Evolutionary conservation across 148 eudicot genomes (phyloP).

Genomic region (Vaccinium myrtillus): DNA sequence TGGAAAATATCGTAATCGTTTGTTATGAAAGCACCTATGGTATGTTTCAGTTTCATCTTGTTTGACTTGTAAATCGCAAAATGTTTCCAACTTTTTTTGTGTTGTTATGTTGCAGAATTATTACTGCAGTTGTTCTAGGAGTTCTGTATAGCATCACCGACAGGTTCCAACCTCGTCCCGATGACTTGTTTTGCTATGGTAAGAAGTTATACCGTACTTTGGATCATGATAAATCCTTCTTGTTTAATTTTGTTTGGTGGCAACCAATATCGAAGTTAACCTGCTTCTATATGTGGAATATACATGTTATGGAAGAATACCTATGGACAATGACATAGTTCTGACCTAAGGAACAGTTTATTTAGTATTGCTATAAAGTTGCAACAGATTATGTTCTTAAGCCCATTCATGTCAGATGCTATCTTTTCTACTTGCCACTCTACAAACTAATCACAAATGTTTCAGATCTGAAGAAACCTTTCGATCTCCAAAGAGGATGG

Average conservation of each 20-base stretch:
- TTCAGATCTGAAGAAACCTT: constrained; percentile 79
- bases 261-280: not conserved
- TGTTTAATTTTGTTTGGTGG: not conserved
- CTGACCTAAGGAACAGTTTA: not conserved
- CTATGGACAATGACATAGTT: not conserved
- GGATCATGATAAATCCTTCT: not conserved
- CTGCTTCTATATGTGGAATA: not conserved
- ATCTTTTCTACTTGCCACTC: not conserved
- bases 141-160: constrained; percentile 76
- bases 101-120: constrained; percentile 42
- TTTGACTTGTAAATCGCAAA: not conserved
- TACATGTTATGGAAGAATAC: not conserved
- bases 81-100: not conserved
- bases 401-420: not conserved
- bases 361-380: not conserved
- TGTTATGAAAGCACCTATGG: not conserved
- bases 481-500: constrained; percentile 88
- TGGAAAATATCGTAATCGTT: not conserved
- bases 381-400: not conserved
- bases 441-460: constrained; percentile 12
- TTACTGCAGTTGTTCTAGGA: constrained; percentile 68
- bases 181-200: constrained; percentile 90
- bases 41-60: constrained; percentile 1
- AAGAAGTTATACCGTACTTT: constrained; percentile 3
- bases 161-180: constrained; percentile 71